Base-by-base conservation (phyloP, 768 basidiomycete genomes). In the Ephemerocybe angulata region DNA sequence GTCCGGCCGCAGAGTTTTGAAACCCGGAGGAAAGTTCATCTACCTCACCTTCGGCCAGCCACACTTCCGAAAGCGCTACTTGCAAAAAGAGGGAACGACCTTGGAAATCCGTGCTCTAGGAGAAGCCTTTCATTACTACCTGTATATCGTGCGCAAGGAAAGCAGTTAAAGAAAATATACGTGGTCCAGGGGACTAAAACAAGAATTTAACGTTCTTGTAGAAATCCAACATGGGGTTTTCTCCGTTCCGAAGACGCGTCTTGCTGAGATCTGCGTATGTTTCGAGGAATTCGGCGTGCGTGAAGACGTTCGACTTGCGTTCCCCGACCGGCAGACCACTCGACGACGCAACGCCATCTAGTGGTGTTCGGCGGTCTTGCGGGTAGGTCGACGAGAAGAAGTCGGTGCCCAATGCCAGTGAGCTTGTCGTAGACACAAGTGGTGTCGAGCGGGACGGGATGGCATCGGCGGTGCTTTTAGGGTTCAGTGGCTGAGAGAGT, bases 161-260 rank as follows among this genome's bases (percentile, higher is more conserved):
- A 28, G 48, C 21, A 25, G 46, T 40, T 58, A 56, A 54, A 27
- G 15, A 27, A 44, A 29, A 30, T 17, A 30, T 12, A 15, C 27
- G 17, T n/a, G 31, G 33, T 17, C 12, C 13, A 25, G 19, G n/a
- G 21, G 11, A 31, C 71, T 63, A 96, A 62, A 96, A 96, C 64
- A 96, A 75, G 66, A 97, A 86, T 69, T 94, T 93, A 57, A 94
- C 94, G 72, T 97, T 97, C 70, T 88, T 82, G 69, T 97, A 98
- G 69, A 87, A 94, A 61, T 87, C 85, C 53, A 94, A 64, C 78
- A 97, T 77, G 6, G 94, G 91, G 67, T 94, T 95, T 71, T 90
- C 90, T 49, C 94, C 92, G 66, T 82, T 94, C 58, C 73, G 76
- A 52, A 93, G 70, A 42, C 76, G 77, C 21, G 96, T 97, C 67